phyloP scores from a whole-genome alignment of 495 filamentous ascomycete species.

The Penicillium arizonense region DNA sequence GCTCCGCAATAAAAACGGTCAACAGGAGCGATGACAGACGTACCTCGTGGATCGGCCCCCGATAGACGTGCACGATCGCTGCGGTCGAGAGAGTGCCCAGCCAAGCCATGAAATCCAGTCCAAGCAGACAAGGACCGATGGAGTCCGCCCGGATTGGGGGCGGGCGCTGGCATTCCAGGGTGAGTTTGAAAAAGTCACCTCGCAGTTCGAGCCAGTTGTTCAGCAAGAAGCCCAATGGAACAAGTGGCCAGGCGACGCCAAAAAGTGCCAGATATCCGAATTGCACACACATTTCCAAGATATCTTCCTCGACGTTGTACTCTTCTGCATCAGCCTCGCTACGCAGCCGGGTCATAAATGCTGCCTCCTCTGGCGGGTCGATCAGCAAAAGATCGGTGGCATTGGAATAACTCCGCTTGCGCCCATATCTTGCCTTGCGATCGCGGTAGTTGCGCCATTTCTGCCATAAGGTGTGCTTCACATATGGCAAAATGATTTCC shows the following conservation, averaged over 20 bases:
- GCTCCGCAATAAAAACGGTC: conserved; percentile 79
- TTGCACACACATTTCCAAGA: conserved; percentile 46
- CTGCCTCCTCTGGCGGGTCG: conserved; percentile 66
- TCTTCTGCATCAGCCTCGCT: conserved; percentile 75
- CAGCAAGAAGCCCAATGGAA: conserved; percentile 78
- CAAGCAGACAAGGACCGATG: conserved; percentile 88
- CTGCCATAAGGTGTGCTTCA: conserved; percentile 59
- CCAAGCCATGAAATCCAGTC: conserved; percentile 86
- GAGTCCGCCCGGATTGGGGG: conserved; percentile 85
- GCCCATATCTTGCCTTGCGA: conserved; percentile 10
- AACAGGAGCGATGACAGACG: conserved; percentile 70
- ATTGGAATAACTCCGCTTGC: conserved; percentile 25
- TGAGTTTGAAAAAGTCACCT: conserved; percentile 90
- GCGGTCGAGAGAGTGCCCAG: conserved; percentile 80
- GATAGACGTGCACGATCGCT: conserved; percentile 84
- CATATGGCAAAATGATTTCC: conserved; percentile 80
- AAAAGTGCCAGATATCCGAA: conserved; percentile 83
- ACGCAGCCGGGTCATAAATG: conserved; percentile 75
- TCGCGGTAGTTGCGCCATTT: conserved; percentile 41
- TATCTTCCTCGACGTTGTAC: conserved; percentile 70
- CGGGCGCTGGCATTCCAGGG: conserved; percentile 80
- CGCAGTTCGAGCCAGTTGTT: conserved; percentile 97
- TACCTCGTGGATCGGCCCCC: conserved; percentile 59
- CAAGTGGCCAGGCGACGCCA: conserved; percentile 88
- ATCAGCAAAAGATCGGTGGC: conserved; percentile 29